Percentiles rank a stretch among this genome's conserved stretches.
phyloP scores from a whole-genome alignment of 805 yeast genomes.

The Hagleromyces aurorensis region DNA sequence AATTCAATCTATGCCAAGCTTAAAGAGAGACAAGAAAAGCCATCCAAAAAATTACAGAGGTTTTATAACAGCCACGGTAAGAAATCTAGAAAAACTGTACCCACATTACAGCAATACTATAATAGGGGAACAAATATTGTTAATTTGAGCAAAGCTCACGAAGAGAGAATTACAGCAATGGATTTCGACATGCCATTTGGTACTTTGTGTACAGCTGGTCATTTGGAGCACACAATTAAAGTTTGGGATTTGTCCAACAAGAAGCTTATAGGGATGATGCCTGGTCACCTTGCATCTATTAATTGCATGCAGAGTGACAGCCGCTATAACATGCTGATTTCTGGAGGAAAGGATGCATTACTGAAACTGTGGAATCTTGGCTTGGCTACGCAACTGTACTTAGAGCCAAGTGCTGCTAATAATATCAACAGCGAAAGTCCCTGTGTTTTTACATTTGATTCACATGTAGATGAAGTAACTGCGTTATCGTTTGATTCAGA shows the following conservation, averaged over 20 bases:
- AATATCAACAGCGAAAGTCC: conserved; percentile 23
- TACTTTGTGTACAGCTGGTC: conserved; percentile 60
- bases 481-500: conserved; percentile 48
- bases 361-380: conserved; percentile 52
- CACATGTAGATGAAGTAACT: conserved; percentile 61
- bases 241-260: conserved; percentile 75
- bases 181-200: conserved; percentile 75
- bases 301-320: conserved; percentile 53
- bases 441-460: conserved; percentile 44
- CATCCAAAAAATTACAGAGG: conserved; percentile 11
- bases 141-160: conserved; percentile 42
- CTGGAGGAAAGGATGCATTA: conserved; percentile 59
- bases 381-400: conserved; percentile 23
- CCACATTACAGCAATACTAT: conserved; percentile 59
- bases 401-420: conserved; percentile 17
- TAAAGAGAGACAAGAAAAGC: conserved; percentile 21
- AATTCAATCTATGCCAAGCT: conserved; percentile 41
- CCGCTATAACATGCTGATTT: conserved; percentile 32
- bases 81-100: conserved; percentile 42
- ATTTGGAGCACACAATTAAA: conserved; percentile 66
- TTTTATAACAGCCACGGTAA: conserved; percentile 26
- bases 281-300: conserved; percentile 55
- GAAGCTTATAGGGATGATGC: conserved; percentile 41
- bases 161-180: conserved; percentile 44
- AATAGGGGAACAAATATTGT: conserved; percentile 49